Evolutionary conservation across 352 stramenopile species (phyloP).

Genomic region (Phytophthora rubi): DNA sequence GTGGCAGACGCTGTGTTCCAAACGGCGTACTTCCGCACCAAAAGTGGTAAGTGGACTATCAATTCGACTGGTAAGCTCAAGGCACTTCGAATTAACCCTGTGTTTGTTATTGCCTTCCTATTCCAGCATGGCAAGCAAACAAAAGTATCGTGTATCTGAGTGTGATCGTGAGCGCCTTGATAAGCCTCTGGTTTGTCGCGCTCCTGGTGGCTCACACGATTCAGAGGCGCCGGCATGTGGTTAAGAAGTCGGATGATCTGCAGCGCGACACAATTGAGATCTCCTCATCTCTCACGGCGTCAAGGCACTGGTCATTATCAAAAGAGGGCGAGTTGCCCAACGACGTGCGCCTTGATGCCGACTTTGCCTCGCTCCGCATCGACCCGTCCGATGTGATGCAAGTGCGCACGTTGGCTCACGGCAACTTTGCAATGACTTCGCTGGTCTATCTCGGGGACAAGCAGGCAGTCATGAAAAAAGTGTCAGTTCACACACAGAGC

Average conservation of each 20-base stretch:
- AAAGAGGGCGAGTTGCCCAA: conserved; percentile 36
- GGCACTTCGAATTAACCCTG: not conserved
- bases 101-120: conserved; percentile 3
- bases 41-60: conserved; percentile 26
- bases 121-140: conserved; percentile 24
- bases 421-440: conserved; percentile 44
- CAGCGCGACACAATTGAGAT: conserved; percentile 31
- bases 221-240: conserved; percentile 5
- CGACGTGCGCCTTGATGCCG: conserved; percentile 40
- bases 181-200: conserved; percentile 45
- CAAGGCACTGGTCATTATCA: conserved; percentile 34
- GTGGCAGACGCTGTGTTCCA: conserved; percentile 24
- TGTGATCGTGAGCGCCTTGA: conserved; percentile 38
- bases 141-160: conserved; percentile 32
- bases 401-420: conserved; percentile 42
- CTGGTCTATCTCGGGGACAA: conserved; percentile 46
- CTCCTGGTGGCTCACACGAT: conserved; percentile 35
- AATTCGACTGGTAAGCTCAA: not conserved
- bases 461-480: conserved; percentile 48
- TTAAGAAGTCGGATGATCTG: conserved; percentile 1
- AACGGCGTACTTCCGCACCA: conserved; percentile 19
- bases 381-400: conserved; percentile 50
- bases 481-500: conserved; percentile 30
- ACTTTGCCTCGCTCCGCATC: conserved; percentile 41
- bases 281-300: conserved; percentile 24